phyloP scores from a whole-genome alignment of 257 asterid genomes.

The Salvia hispanica region DNA sequence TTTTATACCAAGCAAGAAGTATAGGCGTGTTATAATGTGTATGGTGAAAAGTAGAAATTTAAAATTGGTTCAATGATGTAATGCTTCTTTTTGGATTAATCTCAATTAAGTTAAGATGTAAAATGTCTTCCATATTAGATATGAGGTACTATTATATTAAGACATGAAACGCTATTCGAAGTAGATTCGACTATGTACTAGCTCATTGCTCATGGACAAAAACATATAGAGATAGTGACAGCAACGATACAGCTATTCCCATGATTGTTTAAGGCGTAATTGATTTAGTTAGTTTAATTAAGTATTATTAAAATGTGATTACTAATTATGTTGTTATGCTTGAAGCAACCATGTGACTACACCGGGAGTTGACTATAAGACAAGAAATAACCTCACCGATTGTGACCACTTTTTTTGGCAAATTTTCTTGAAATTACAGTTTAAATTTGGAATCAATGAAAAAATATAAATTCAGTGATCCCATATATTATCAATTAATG shows the following conservation, averaged over 20 bases:
- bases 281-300: background rate
- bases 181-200: too few relatives aligned
- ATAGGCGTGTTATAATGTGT: background rate
- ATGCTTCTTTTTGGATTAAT: background rate
- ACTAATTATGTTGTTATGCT: background rate
- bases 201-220: constrained; percentile 2
- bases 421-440: background rate
- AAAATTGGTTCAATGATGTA: background rate
- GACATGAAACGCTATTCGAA: too few relatives aligned
- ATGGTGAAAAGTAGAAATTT: constrained; percentile 18
- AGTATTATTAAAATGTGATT: background rate
- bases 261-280: constrained; percentile 13
- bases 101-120: constrained; percentile 5
- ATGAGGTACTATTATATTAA: background rate
- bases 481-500: too few relatives aligned
- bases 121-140: background rate
- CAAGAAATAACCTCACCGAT: constrained; percentile 5
- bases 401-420: constrained; percentile 22
- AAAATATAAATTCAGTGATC: too few relatives aligned
- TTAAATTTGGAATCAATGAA: too few relatives aligned
- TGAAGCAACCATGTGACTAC: constrained; percentile 24
- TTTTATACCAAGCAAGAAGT: constrained; percentile 25
- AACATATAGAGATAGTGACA: constrained; percentile 19
- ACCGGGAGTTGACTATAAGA: constrained; percentile 30
- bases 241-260: constrained; percentile 27